phyloP scores from a whole-genome alignment of 176 grass and related monocot species.

The Saccharum officinarum region DNA sequence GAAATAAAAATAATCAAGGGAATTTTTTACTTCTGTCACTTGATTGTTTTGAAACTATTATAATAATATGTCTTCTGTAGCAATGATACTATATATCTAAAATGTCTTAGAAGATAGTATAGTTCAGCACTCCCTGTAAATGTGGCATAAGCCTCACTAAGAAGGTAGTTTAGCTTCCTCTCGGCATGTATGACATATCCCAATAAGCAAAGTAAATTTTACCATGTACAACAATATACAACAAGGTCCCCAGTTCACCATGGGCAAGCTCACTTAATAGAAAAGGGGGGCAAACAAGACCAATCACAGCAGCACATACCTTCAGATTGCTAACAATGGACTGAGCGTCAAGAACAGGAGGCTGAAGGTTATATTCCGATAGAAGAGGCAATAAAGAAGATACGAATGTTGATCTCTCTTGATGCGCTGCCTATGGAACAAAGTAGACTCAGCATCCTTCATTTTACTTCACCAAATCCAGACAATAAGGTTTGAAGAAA shows the following conservation, averaged over 20 bases:
- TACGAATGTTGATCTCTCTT: constrained; percentile 93
- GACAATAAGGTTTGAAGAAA: not conserved
- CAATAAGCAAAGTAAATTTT: not conserved
- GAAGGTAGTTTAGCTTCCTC: constrained; percentile 8
- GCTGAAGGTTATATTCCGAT: constrained; percentile 74
- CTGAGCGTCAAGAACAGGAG: constrained; percentile 84
- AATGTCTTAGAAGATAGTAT: not conserved
- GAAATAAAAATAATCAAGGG: not conserved
- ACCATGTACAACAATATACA: not conserved
- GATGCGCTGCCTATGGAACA: constrained; percentile 76
- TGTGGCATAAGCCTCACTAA: not conserved
- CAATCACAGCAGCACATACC: constrained; percentile 47
- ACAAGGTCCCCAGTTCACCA: not conserved
- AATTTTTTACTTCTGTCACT: not conserved
- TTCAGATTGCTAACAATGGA: constrained; percentile 89
- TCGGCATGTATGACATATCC: not conserved
- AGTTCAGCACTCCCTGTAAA: constrained; percentile 2
- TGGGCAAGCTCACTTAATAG: not conserved
- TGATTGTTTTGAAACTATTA: constrained; percentile 1
- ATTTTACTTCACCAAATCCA: constrained; percentile 27
- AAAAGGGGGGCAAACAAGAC: constrained; percentile 9
- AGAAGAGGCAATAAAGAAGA: constrained; percentile 90
- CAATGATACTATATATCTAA: not conserved
- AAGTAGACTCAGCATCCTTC: constrained; percentile 22
- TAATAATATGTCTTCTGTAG: not conserved